phyloP scores from a whole-genome alignment of 768 basidiomycete genomes.

The Leucogyrophana mollusca region DNA sequence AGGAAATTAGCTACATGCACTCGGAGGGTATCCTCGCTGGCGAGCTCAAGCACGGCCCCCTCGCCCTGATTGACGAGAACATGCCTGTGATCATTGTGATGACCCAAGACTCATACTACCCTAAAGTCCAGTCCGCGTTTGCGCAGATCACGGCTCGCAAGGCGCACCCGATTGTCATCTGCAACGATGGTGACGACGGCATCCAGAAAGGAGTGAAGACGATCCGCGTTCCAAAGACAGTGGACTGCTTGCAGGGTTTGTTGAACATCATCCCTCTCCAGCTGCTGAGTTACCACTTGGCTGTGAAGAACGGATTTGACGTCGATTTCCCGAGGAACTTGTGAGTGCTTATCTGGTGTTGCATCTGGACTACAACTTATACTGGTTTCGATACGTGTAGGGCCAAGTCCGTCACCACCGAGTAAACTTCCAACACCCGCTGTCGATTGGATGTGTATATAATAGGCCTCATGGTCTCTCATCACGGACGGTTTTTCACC shows the following conservation, averaged over 20 bases:
- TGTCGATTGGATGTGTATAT: background rate
- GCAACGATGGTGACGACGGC: constrained; percentile 87
- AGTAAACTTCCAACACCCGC: constrained; percentile 39
- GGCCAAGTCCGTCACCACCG: constrained; percentile 76
- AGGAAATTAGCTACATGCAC: constrained; percentile 88
- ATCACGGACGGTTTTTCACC: constrained; percentile 12
- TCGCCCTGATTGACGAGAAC: constrained; percentile 97
- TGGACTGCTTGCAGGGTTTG: constrained; percentile 93
- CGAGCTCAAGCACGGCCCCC: constrained; percentile 97
- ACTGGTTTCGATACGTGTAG: too few relatives aligned
- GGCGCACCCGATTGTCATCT: constrained; percentile 92
- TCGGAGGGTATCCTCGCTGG: constrained; percentile 87
- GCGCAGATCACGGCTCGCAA: constrained; percentile 97
- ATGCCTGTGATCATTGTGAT: constrained; percentile 99
- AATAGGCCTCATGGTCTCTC: background rate
- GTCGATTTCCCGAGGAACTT: constrained; percentile 98
- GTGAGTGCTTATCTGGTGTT: constrained; percentile 42
- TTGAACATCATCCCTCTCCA: constrained; percentile 97
- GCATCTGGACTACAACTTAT: too few relatives aligned
- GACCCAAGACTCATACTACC: constrained; percentile 98
- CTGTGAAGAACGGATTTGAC: constrained; percentile 93
- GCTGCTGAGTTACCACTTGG: constrained; percentile 93
- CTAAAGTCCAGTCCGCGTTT: constrained; percentile 96
- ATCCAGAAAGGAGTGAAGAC: constrained; percentile 77
- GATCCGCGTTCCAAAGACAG: constrained; percentile 91